phyloP scores from a whole-genome alignment of 495 filamentous ascomycete genomes.

The Neurospora discreta region DNA sequence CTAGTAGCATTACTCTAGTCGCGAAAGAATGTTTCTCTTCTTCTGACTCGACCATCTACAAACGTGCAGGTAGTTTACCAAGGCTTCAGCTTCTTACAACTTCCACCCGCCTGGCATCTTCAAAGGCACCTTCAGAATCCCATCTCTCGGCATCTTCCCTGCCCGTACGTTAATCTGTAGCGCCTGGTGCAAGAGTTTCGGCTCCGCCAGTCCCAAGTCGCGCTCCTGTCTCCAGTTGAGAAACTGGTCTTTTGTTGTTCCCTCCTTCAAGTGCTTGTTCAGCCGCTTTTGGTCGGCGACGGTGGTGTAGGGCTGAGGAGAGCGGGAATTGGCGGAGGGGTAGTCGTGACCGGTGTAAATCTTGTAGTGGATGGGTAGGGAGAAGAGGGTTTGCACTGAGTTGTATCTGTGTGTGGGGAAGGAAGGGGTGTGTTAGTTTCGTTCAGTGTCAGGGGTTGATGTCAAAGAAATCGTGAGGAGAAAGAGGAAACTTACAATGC shows the following conservation, averaged over 20 bases:
- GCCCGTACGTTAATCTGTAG: constrained; percentile 50
- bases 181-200: constrained; percentile 42
- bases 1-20: not conserved
- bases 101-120: not conserved
- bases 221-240: constrained; percentile 34
- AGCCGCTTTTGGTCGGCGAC: constrained; percentile 36
- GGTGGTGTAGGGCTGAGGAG: constrained; percentile 32
- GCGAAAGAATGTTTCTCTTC: not conserved
- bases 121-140: constrained; percentile 36
- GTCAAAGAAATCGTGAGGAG: not conserved
- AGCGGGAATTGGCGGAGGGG: constrained; percentile 21
- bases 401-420: constrained; percentile 4
- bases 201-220: constrained; percentile 37
- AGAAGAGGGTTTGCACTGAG: constrained; percentile 36
- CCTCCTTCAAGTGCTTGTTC: constrained; percentile 43
- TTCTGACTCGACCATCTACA: not conserved
- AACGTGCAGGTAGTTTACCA: not conserved
- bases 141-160: constrained; percentile 35
- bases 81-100: not conserved
- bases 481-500: constrained; percentile 22
- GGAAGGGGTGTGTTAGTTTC: not conserved
- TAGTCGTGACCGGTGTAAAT: constrained; percentile 46
- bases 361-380: constrained; percentile 31
- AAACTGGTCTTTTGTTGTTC: constrained; percentile 35
- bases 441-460: not conserved